These are phyloP conservation scores for Rhizopus sp. DNA, from an alignment of 371 early-diverging fungal genomes.

Conservation along the genomic window DNA sequence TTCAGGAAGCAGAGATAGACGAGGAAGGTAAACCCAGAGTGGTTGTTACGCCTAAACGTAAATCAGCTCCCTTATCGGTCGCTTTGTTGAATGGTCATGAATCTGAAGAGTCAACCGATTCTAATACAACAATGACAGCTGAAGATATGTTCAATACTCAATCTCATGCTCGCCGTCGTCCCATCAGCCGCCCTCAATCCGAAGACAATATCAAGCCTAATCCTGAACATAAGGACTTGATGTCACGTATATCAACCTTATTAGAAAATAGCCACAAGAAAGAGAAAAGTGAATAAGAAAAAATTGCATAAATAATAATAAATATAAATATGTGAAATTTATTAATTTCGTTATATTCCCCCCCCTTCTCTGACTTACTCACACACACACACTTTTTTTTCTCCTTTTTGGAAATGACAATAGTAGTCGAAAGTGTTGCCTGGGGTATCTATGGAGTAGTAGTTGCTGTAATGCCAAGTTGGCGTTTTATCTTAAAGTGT, in stretches of 20 bases:
- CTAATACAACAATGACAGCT: conserved; percentile 8
- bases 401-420: conserved; percentile 1
- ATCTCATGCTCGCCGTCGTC: background rate
- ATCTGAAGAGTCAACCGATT: conserved; percentile 2
- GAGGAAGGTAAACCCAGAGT: conserved; percentile 64
- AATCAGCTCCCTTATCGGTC: conserved; percentile 17
- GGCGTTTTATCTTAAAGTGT: background rate
- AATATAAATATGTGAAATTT: background rate
- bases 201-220: conserved; percentile 24
- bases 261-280: conserved; percentile 14
- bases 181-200: conserved; percentile 2
- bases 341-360: background rate
- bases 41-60: conserved; percentile 26
- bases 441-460: conserved; percentile 38
- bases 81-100: conserved; percentile 21
- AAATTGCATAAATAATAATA: background rate
- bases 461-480: conserved; percentile 23
- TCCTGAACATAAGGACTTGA: conserved; percentile 24
- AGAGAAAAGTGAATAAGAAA: background rate
- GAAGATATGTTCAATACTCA: conserved; percentile 26
- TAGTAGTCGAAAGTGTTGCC: conserved; percentile 37
- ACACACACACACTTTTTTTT: background rate
- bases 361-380: background rate
- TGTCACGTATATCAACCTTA: conserved; percentile 26
- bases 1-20: conserved; percentile 62